Evolutionary conservation across 176 grass and related monocot genomes (phyloP).

Genomic region (Musa beccarii): DNA sequence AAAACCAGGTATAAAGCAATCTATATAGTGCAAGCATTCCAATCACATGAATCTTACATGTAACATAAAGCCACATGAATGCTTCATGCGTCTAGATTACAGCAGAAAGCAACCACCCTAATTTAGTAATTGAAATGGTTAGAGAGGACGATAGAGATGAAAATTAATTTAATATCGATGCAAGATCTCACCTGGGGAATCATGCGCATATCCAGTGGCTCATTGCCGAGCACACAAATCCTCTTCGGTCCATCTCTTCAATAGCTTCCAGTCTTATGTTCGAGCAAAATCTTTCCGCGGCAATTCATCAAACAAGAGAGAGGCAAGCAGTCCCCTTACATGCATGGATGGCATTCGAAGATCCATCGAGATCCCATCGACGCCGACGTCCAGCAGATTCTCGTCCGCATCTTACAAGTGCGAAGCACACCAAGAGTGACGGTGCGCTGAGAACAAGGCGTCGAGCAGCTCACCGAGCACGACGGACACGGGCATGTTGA

Average conservation of each 20-base stretch:
- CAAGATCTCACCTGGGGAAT: slow-evolving; percentile 58
- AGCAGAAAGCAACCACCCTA: not conserved
- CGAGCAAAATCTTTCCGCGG: not conserved
- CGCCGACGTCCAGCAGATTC: slow-evolving; percentile 18
- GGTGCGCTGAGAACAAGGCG: not conserved
- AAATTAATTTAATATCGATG: not conserved
- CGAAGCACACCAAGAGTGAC: not conserved
- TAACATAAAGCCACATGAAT: too few relatives aligned
- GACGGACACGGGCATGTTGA: not conserved
- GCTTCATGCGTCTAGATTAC: not conserved
- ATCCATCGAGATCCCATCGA: slow-evolving; percentile 73
- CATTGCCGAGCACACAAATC: slow-evolving; percentile 69
- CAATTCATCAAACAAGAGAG: slow-evolving; percentile 17
- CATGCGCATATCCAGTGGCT: slow-evolving; percentile 96
- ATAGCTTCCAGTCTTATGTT: not conserved
- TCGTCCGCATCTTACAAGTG: not conserved
- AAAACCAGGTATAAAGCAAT: not conserved
- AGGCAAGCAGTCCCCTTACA: slow-evolving; percentile 26
- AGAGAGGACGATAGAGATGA: not conserved
- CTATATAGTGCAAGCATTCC: not conserved
- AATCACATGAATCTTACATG: not conserved
- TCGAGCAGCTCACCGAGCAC: slow-evolving; percentile 7
- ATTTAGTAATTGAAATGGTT: not conserved
- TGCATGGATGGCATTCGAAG: slow-evolving; percentile 92
- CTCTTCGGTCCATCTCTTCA: slow-evolving; percentile 63